phyloP scores from a whole-genome alignment of 768 basidiomycete species.

The Xanthoconium stramineum region DNA sequence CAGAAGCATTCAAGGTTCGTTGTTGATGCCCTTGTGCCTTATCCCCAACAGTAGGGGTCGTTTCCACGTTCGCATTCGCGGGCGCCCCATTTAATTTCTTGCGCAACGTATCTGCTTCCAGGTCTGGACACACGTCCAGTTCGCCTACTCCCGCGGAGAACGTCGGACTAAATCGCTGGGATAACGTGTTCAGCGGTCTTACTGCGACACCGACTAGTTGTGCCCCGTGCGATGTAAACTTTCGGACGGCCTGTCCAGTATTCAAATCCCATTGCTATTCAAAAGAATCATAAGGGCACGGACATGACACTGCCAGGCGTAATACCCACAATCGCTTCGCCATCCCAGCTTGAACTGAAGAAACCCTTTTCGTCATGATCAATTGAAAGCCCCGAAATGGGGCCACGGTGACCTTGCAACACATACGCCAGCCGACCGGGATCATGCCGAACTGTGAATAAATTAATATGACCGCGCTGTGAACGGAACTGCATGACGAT shows the following conservation, averaged over 20 bases:
- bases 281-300: constrained; percentile 4
- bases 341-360: constrained; percentile 95
- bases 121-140: constrained; percentile 16
- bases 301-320: background rate
- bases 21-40: constrained; percentile 17
- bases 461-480: constrained; percentile 86
- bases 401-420: constrained; percentile 64
- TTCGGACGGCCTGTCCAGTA: constrained; percentile 74
- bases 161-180: constrained; percentile 27
- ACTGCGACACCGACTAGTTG: constrained; percentile 82
- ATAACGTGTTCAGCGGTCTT: constrained; percentile 53
- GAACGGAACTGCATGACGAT: constrained; percentile 15
- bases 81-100: constrained; percentile 13
- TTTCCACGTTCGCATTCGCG: constrained; percentile 24
- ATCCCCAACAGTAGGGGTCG: constrained; percentile 12
- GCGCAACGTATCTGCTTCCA: constrained; percentile 3
- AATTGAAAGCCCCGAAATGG: constrained; percentile 83
- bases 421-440: constrained; percentile 76
- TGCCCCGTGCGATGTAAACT: constrained; percentile 77
- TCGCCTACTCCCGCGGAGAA: constrained; percentile 25
- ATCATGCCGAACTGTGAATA: constrained; percentile 91
- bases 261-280: constrained; percentile 96
- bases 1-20: constrained; percentile 17
- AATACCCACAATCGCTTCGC: constrained; percentile 71
- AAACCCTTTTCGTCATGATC: constrained; percentile 80